Conservation (phyloP, 495 filamentous ascomycete genomes). For the Glutinoglossum americanum region DNA sequence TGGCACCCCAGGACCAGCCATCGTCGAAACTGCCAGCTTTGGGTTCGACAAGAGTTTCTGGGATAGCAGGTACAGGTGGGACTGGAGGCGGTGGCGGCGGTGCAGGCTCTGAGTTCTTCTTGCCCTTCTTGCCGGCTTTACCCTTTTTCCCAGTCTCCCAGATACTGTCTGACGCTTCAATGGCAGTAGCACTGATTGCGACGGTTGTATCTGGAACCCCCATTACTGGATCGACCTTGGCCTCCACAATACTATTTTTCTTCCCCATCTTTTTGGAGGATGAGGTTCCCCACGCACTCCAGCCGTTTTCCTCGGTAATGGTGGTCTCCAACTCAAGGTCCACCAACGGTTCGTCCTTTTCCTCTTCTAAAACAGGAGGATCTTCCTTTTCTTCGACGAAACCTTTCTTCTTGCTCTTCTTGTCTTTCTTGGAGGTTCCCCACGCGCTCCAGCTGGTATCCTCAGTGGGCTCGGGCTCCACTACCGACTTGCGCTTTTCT, state of each 20-base stretch:
- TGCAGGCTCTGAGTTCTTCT: not conserved
- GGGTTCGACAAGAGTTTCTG: not conserved
- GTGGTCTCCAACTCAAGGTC: not conserved
- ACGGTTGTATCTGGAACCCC: not conserved
- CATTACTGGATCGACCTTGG: not conserved
- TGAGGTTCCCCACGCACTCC: not conserved
- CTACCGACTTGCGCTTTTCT: not conserved
- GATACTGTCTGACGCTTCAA: not conserved
- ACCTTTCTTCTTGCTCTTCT: not conserved
- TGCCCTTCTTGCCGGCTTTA: not conserved
- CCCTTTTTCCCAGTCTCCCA: no score
- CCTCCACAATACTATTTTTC: constrained; percentile 1
- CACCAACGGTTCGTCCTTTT: not conserved
- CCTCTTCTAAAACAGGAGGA: not conserved
- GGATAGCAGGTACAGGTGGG: not conserved
- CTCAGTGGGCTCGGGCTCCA: not conserved
- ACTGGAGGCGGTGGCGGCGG: constrained; percentile 1
- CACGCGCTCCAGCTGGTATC: not conserved
- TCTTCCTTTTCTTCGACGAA: not conserved
- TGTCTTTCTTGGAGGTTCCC: not conserved
- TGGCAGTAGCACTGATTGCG: not conserved
- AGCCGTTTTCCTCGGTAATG: not conserved
- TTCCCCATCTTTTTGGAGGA: constrained; percentile 3
- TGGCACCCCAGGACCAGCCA: not conserved
- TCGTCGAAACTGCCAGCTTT: not conserved